Evolutionary conservation across 306 rosid genomes (phyloP).

Genomic region (Lupinus albus): DNA sequence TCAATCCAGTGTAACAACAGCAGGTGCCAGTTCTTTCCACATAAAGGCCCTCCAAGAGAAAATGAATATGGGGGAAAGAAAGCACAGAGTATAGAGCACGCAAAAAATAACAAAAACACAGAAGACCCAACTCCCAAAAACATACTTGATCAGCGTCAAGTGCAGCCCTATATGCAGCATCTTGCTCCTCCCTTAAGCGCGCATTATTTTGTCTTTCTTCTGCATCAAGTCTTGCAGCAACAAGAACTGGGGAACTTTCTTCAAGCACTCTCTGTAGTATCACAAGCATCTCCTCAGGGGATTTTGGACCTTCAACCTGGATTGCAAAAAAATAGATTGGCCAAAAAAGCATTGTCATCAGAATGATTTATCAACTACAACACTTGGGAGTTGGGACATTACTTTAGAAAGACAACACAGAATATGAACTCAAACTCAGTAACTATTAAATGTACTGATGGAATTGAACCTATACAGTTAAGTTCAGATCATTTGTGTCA

Average conservation of each 20-base stretch:
- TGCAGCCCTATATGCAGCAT: constrained; percentile 97
- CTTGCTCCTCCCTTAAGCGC: constrained; percentile 96
- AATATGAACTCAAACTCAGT: neutral
- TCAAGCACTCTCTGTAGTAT: constrained; percentile 83
- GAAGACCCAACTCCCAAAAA: constrained; percentile 20
- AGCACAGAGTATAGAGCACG: constrained; percentile 5
- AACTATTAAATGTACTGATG: too few species aligned
- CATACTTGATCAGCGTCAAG: constrained; percentile 99
- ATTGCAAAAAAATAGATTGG: constrained; percentile 38
- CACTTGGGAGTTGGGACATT: constrained; percentile 14
- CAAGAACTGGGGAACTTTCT: constrained; percentile 88
- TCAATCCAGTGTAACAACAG: constrained; percentile 35
- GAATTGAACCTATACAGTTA: too few species aligned
- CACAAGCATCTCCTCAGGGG: constrained; percentile 85
- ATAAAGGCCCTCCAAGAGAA: constrained; percentile 18
- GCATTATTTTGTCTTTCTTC: constrained; percentile 82
- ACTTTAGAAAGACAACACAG: constrained; percentile 20
- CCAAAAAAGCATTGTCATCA: constrained; percentile 25
- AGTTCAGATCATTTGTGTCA: too few species aligned
- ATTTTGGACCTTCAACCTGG: constrained; percentile 87
- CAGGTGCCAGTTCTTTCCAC: constrained; percentile 29
- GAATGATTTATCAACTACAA: constrained; percentile 28
- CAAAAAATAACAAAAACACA: constrained; percentile 14
- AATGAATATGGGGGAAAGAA: constrained; percentile 7
- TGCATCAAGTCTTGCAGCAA: constrained; percentile 79